phyloP scores from a whole-genome alignment of 345 rosid genomes.

The Gossypium sturtianum region DNA sequence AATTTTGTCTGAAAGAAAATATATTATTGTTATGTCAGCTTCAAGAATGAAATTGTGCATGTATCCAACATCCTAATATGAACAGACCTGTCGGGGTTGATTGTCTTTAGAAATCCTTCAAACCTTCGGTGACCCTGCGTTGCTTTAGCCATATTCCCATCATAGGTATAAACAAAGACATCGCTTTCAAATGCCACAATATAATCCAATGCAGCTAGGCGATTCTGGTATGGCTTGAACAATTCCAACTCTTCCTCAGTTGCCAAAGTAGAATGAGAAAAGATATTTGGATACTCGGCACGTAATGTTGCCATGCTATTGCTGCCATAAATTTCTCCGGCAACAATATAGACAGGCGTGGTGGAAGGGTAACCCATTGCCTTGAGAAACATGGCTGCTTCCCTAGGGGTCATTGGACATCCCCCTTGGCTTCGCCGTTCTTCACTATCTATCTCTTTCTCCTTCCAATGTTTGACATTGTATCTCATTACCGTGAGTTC shows the following conservation, averaged over 20 bases:
- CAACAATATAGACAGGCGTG: slow-evolving; percentile 82
- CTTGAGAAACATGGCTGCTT: slow-evolving; percentile 84
- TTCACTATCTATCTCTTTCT: slow-evolving; percentile 78
- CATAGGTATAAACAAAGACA: slow-evolving; percentile 84
- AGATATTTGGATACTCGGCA: slow-evolving; percentile 81
- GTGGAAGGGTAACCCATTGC: slow-evolving; percentile 92
- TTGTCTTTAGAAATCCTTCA: slow-evolving; percentile 78
- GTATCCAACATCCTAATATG: background rate
- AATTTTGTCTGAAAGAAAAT: slow-evolving; percentile 49
- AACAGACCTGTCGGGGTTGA: slow-evolving; percentile 72
- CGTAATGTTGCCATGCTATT: slow-evolving; percentile 72
- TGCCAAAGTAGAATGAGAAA: slow-evolving; percentile 69
- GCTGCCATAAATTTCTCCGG: slow-evolving; percentile 77
- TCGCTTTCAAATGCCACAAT: slow-evolving; percentile 87
- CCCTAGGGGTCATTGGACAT: slow-evolving; percentile 96
- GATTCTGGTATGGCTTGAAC: slow-evolving; percentile 66
- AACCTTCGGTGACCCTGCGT: slow-evolving; percentile 87
- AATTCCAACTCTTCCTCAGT: slow-evolving; percentile 77
- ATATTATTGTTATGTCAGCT: background rate
- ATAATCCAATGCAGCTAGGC: slow-evolving; percentile 89
- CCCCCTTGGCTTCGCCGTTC: slow-evolving; percentile 75
- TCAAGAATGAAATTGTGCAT: background rate
- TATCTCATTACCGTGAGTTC: slow-evolving; percentile 79
- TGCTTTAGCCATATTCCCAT: slow-evolving; percentile 97
- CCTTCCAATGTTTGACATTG: slow-evolving; percentile 84